These are phyloP conservation scores for Luffa aegyptiaca DNA, from an alignment of 306 rosid genomes.

Conservation along the genomic window DNA sequence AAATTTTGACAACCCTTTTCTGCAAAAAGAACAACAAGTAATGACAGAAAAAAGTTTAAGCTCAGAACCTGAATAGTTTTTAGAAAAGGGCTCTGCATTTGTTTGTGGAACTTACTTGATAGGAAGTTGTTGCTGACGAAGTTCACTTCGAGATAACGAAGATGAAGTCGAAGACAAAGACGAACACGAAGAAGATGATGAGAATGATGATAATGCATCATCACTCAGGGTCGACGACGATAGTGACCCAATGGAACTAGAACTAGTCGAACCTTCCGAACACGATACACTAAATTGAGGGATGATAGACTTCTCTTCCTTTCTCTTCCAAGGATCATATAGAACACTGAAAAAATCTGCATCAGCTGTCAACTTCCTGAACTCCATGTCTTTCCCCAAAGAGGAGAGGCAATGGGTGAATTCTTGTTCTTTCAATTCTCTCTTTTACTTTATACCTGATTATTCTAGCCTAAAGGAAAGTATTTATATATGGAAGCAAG, in stretches of 20 bases:
- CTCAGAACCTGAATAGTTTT: not conserved
- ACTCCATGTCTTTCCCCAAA: not conserved
- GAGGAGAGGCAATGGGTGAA: not conserved
- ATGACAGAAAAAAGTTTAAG: not conserved
- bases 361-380: not conserved
- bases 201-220: not conserved
- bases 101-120: not conserved
- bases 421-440: not conserved
- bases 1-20: slow-evolving; percentile 34
- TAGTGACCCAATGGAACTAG: not conserved
- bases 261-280: not conserved
- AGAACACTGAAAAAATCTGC: not conserved
- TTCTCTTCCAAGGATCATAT: not conserved
- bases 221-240: not conserved
- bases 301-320: not conserved
- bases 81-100: not conserved
- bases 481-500: slow-evolving; percentile 1
- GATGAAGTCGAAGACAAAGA: not conserved
- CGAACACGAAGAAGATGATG: not conserved
- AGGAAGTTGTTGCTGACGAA: not conserved
- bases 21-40: not conserved
- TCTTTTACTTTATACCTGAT: not conserved
- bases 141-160: not conserved
- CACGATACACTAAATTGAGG: not conserved
- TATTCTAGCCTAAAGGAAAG: not conserved